These are phyloP conservation scores for Martensiomyces pterosporus DNA, from an alignment of 192 early-diverging fungal genomes.

Conservation along the genomic window DNA sequence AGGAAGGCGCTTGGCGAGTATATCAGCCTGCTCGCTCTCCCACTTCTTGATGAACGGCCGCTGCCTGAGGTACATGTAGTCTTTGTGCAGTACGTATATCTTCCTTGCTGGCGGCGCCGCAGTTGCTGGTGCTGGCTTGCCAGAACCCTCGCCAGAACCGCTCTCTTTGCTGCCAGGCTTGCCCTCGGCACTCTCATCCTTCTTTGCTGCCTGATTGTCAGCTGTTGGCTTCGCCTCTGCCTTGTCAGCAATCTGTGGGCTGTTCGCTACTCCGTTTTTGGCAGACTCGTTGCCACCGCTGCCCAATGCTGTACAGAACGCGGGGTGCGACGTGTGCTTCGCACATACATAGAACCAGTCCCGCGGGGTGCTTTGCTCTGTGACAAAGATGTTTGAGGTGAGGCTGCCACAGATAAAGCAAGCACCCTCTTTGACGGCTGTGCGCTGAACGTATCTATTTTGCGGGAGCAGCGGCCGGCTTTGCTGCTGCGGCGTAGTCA, in stretches of 20 bases:
- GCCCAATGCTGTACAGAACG: slow-evolving; percentile 30
- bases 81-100: slow-evolving; percentile 14
- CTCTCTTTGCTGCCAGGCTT: too few relatives aligned
- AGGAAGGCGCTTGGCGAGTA: slow-evolving; percentile 14
- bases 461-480: slow-evolving; percentile 14
- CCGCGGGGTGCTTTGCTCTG: slow-evolving; percentile 7
- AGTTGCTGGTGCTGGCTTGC: too few relatives aligned
- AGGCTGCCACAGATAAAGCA: slow-evolving; percentile 25
- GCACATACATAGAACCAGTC: slow-evolving; percentile 43
- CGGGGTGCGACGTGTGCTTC: background rate
- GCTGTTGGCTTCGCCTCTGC: too few relatives aligned
- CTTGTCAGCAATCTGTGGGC: too few relatives aligned
- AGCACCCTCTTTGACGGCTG: slow-evolving; percentile 15
- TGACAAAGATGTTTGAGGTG: slow-evolving; percentile 15
- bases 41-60: slow-evolving; percentile 23
- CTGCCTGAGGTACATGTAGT: slow-evolving; percentile 28
- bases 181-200: too few relatives aligned
- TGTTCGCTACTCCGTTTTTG: too few relatives aligned
- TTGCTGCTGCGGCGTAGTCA: too few relatives aligned
- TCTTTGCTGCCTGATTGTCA: too few relatives aligned
- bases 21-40: slow-evolving; percentile 21
- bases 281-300: too few relatives aligned
- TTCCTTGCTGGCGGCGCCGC: background rate
- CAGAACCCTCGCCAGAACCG: too few relatives aligned
- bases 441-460: slow-evolving; percentile 27